Evolutionary conservation across 805 yeast genomes (phyloP).

Genomic region (Grigorovia transvaalensis): DNA sequence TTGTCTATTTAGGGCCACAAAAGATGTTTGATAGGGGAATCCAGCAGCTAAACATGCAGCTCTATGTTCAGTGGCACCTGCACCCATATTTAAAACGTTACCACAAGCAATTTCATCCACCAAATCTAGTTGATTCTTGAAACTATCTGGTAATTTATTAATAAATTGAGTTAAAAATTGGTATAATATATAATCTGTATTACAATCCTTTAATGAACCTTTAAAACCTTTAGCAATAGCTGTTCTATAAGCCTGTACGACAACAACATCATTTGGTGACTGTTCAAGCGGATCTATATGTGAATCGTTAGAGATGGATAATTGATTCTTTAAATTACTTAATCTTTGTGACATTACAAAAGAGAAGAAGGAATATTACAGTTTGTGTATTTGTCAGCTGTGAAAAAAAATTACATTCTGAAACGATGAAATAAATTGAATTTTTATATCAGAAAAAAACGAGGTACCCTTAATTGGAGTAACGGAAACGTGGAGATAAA

Average conservation of each 20-base stretch:
- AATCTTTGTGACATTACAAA: constrained; percentile 24
- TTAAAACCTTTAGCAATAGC: constrained; percentile 81
- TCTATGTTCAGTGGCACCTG: constrained; percentile 91
- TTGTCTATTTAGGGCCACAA: constrained; percentile 81
- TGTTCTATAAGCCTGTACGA: constrained; percentile 83
- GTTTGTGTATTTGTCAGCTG: no score
- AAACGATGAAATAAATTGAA: background rate
- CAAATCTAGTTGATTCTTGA: constrained; percentile 40
- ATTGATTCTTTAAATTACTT: constrained; percentile 21
- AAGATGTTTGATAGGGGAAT: constrained; percentile 68
- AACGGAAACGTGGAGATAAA: background rate
- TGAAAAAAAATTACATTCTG: no score
- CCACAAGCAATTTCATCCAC: constrained; percentile 86
- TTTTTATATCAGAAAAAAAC: background rate
- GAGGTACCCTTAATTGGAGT: background rate
- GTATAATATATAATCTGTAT: constrained; percentile 67
- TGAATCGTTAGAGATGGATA: constrained; percentile 7
- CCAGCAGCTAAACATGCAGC: constrained; percentile 91
- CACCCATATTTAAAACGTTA: constrained; percentile 83
- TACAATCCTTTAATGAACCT: constrained; percentile 75
- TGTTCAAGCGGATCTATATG: constrained; percentile 24
- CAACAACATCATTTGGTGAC: constrained; percentile 80
- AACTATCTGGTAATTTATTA: constrained; percentile 32
- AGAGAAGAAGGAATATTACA: background rate
- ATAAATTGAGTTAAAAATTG: constrained; percentile 56